These are phyloP conservation scores for Suillus subaureus DNA, from an alignment of 768 basidiomycete genomes.

Conservation along the genomic window DNA sequence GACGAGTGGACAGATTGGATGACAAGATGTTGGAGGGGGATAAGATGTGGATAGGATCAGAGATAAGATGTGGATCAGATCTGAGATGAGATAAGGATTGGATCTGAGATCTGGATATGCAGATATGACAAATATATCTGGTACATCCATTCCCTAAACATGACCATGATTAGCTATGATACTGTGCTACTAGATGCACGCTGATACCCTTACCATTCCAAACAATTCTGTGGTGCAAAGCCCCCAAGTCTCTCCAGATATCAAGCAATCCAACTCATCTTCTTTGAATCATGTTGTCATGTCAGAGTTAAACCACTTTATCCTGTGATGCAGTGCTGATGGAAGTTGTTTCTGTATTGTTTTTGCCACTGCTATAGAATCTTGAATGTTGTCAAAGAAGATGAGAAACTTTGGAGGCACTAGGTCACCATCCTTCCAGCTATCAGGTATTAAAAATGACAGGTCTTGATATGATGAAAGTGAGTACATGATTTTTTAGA, in stretches of 20 bases:
- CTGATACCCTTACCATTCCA: not conserved
- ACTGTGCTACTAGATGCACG: not conserved
- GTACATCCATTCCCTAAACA: not conserved
- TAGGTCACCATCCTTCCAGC: not conserved
- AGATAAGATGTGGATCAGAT: too few relatives aligned
- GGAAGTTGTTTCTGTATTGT: not conserved
- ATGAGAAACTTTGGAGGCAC: not conserved
- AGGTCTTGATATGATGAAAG: not conserved
- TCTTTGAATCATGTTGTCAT: not conserved
- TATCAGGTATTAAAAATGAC: not conserved
- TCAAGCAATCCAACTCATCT: not conserved
- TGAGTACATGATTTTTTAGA: not conserved
- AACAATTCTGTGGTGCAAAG: not conserved
- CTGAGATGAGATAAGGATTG: too few relatives aligned
- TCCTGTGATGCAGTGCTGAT: not conserved
- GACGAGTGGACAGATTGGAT: too few relatives aligned
- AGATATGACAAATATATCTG: too few relatives aligned
- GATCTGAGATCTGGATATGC: too few relatives aligned
- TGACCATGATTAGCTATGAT: not conserved
- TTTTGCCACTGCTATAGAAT: not conserved
- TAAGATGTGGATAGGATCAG: too few relatives aligned
- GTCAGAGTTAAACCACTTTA: not conserved
- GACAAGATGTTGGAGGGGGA: too few relatives aligned
- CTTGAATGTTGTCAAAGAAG: not conserved
- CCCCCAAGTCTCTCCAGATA: not conserved